Evolutionary conservation across 2,329 filamentous ascomycete species (phyloP).

Genomic region (Albifimbria verrucaria): DNA sequence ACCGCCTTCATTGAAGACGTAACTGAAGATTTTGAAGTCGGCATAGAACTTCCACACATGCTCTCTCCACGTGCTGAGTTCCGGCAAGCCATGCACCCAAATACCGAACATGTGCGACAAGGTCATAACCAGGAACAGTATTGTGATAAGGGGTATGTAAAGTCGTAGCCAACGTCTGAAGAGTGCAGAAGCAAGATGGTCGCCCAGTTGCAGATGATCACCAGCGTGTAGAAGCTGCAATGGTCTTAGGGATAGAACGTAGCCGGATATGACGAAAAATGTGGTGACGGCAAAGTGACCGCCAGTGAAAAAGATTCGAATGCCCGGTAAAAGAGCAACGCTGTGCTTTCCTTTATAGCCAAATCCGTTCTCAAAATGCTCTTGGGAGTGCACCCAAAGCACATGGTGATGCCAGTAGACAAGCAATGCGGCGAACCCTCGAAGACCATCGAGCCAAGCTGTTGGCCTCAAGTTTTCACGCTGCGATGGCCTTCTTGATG

Average conservation of each 20-base stretch:
- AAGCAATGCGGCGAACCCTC: conserved; percentile 64
- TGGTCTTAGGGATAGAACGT: conserved; percentile 51
- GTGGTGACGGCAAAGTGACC: conserved; percentile 57
- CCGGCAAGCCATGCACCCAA: conserved; percentile 34
- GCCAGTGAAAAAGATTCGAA: conserved; percentile 59
- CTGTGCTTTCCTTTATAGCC: conserved; percentile 46
- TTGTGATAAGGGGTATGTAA: conserved; percentile 49
- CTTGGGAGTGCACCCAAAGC: conserved; percentile 51
- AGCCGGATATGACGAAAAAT: conserved; percentile 58
- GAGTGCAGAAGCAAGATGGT: conserved; percentile 43
- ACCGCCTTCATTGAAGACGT: conserved; percentile 57
- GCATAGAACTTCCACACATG: conserved; percentile 48
- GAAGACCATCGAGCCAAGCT: conserved; percentile 59
- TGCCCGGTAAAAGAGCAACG: conserved; percentile 50
- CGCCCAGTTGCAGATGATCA: conserved; percentile 37
- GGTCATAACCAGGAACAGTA: conserved; percentile 48
- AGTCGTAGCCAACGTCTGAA: conserved; percentile 49
- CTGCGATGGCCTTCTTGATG: conserved; percentile 10
- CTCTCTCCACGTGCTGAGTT: conserved; percentile 37
- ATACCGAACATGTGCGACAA: conserved; percentile 52
- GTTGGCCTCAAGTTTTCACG: conserved; percentile 40
- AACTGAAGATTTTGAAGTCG: conserved; percentile 68
- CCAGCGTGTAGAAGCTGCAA: conserved; percentile 41
- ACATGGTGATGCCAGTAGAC: conserved; percentile 63
- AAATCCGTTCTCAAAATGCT: conserved; percentile 50